Evolutionary conservation across 2,329 filamentous ascomycete species (phyloP), one percentile per base, ranked within the genome.

Genomic region (Sporothrix protearum): DNA sequence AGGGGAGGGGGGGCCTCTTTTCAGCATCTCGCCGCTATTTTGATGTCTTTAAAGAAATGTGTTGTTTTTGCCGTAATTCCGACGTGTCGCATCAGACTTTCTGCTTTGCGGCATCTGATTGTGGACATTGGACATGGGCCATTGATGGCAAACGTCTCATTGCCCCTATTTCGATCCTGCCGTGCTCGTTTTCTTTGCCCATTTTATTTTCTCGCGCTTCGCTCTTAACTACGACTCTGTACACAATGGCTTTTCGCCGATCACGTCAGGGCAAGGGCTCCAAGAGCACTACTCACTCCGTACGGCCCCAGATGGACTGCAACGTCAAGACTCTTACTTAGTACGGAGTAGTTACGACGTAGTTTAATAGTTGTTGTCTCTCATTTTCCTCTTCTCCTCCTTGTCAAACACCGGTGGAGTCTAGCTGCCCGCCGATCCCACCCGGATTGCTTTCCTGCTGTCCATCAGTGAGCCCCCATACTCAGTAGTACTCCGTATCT

Each of bases 371-470:
- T n/a, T 33, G 30, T 22, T 19, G 19, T 45, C 10, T 42, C 59
- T 16, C 33, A 25, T 63, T 63, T 63, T 42, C 59, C 33, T 42
- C 10, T 63, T 63, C n/a, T 36, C 36, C 59, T 63, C 33, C 45
- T 45, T 36, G 59, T 45, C n/a, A 63, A 63, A 63, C 59, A 63
- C 59, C 36, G 10, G 36, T 63, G 36, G 59, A 25, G 36, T 5
- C 59, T 12, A 36, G 59, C n/a, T 45, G n/a, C 22, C 59, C 59
- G 36, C 36, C 59, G 59, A 63, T 63, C 59, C 36, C 59, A 42
- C 45, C 59, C n/a, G 59, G 36, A n/a, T 36, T 33, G 55, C 55
- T 57, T 16, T 19, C 25, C 12, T 55, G 51, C 51, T 55, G 42
- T 47, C 16, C 30, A 61, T 36, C 33, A 19, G 12, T n/a, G 16